These are phyloP conservation scores for Backusella sp. DNA, from an alignment of 192 early-diverging fungal genomes.

Conservation along the genomic window DNA sequence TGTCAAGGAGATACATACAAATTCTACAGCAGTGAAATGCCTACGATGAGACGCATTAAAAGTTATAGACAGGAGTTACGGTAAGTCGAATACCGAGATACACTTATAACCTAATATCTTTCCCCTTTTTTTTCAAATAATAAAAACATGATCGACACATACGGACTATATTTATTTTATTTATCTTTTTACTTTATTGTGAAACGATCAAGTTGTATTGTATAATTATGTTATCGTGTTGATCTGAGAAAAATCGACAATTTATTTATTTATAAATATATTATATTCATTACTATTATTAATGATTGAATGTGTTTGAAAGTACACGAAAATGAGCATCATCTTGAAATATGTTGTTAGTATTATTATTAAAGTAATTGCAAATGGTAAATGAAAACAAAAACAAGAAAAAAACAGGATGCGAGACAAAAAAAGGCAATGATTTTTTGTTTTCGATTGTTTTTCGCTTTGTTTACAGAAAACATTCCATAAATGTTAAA, in stretches of 20 bases:
- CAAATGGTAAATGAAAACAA: neutral
- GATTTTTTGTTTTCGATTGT: constrained; percentile 1
- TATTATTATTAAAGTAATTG: neutral
- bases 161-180: neutral
- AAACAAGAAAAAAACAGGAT: neutral
- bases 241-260: neutral
- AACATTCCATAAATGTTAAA: constrained; percentile 12
- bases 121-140: constrained; percentile 4
- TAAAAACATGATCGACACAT: neutral
- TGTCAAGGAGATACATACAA: neutral
- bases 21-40: neutral
- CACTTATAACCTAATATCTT: neutral
- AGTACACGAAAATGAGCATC: neutral
- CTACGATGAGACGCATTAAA: neutral
- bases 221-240: neutral
- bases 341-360: neutral
- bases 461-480: constrained; percentile 7
- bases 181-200: neutral
- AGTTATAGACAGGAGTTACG: neutral
- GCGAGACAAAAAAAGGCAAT: neutral
- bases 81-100: neutral
- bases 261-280: neutral
- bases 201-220: neutral
- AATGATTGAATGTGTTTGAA: neutral
- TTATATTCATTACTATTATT: neutral